Conservation (phyloP, 148 eudicot species). For the Silene conica region DNA sequence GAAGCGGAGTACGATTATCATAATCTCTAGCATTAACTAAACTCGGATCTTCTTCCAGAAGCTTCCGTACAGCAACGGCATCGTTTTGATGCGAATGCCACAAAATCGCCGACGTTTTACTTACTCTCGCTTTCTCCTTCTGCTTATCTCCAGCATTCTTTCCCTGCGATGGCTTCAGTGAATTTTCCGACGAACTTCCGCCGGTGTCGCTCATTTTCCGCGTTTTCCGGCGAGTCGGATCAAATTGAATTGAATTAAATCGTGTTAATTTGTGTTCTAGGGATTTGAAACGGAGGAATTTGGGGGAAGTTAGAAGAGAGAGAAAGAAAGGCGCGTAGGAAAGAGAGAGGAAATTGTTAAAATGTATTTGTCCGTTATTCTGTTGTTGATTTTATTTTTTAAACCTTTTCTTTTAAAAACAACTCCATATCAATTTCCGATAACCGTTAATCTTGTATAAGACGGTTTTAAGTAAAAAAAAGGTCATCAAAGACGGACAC, state of each 20-base stretch:
- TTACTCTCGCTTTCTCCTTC: slow-evolving; percentile 63
- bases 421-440: too few species aligned
- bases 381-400: slow-evolving; percentile 11
- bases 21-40: slow-evolving; percentile 84
- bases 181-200: slow-evolving; percentile 20
- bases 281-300: not conserved
- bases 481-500: too few species aligned
- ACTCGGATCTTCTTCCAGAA: slow-evolving; percentile 69
- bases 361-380: slow-evolving; percentile 30
- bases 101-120: slow-evolving; percentile 75
- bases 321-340: not conserved
- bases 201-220: slow-evolving; percentile 51
- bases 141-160: slow-evolving; percentile 38
- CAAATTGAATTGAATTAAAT: not conserved
- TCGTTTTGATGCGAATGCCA: slow-evolving; percentile 99
- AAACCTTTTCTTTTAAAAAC: not conserved
- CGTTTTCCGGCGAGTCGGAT: slow-evolving; percentile 10
- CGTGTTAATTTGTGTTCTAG: not conserved
- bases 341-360: not conserved
- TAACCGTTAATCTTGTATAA: too few species aligned
- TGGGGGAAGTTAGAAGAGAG: slow-evolving; percentile 5
- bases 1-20: slow-evolving; percentile 85
- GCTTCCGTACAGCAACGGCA: slow-evolving; percentile 59
- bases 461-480: too few species aligned
- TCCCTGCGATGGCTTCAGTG: slow-evolving; percentile 14